Conservation (phyloP, 176 grass and related monocot genomes). For the Saccharum spontaneum region DNA sequence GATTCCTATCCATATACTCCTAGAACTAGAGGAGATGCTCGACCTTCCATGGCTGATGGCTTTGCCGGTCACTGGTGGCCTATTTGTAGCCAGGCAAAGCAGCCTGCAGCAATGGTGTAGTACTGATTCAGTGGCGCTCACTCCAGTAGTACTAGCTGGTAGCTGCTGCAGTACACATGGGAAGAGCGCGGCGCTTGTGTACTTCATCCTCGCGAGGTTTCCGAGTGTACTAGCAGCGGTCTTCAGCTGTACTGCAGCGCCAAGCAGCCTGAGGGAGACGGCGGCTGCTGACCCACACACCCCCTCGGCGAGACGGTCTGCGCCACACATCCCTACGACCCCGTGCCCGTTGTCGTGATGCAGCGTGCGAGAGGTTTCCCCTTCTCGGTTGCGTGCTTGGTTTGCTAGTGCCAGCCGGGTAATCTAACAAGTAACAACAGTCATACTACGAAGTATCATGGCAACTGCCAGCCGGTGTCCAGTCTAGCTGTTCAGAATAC, state of each 20-base stretch:
- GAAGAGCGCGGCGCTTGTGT: background rate
- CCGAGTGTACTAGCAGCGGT: constrained; percentile 18
- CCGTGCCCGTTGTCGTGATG: background rate
- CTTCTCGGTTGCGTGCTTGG: background rate
- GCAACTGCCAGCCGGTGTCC: background rate
- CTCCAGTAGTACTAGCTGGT: constrained; percentile 9
- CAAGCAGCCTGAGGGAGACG: no score
- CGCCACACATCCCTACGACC: constrained; percentile 11
- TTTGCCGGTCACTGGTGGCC: background rate
- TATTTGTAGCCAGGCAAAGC: constrained; percentile 41
- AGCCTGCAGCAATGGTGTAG: background rate
- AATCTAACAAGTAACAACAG: background rate
- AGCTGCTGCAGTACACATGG: constrained; percentile 43
- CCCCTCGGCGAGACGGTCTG: background rate
- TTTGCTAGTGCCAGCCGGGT: background rate
- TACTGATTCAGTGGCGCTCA: background rate
- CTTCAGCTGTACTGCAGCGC: constrained; percentile 38
- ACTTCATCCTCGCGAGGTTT: background rate
- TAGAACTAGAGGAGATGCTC: background rate
- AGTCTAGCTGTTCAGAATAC: background rate
- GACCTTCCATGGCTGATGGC: background rate
- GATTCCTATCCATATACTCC: background rate
- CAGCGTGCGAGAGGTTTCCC: background rate
- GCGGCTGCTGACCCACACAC: background rate
- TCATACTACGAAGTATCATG: background rate